Evolutionary conservation across 1,284 basidiomycete species (phyloP), one percentile per base, ranked within the genome.

Genomic region (Amanita bisporigera): DNA sequence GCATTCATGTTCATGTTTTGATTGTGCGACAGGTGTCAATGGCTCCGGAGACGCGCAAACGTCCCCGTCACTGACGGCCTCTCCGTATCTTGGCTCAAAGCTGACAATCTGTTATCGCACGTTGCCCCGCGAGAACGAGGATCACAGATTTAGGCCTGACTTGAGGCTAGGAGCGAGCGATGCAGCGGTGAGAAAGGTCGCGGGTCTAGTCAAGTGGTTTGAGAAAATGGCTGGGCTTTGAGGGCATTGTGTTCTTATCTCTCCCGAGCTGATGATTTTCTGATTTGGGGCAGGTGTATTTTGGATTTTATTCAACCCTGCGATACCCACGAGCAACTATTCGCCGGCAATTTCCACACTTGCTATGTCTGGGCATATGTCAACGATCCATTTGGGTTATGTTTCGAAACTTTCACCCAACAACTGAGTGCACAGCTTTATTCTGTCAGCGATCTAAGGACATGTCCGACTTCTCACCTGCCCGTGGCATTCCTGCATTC

Each of bases 21-120:
- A n/a, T 45, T 2, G 12, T 11, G 33, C 12, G 14, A 21, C 36
- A 64, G 63, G 57, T 45, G 54, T 64, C 0, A 64, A 64, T 45
- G 52, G 63, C 21, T 57, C 31, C 12, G 31, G 10, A 29, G 41
- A 43, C 19, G 63, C 54, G 12, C 29, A 55, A 9, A 77, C 78
- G 2, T 80, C 85, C 2, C 74, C 86, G 63, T 79, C 79, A 9
- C 78, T 92, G 29, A 87, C 87, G 0, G 91, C 90, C 0, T 92
- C 91, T 0, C 86, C 88, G 14, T 83, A 87, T 70, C 82, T 88
- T 24, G 86, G 85, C 60, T 90, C 90, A 2, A 79, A 75, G 61
- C 75, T 87, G 61, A 83, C 88, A 70, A 88, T 94, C 14, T 94
- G 92, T 74, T 94, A 90, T 77, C 86, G 92, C 12, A 90, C 90